phyloP scores from a whole-genome alignment of 2,329 filamentous ascomycete genomes.

The Diaporthe batatas region DNA sequence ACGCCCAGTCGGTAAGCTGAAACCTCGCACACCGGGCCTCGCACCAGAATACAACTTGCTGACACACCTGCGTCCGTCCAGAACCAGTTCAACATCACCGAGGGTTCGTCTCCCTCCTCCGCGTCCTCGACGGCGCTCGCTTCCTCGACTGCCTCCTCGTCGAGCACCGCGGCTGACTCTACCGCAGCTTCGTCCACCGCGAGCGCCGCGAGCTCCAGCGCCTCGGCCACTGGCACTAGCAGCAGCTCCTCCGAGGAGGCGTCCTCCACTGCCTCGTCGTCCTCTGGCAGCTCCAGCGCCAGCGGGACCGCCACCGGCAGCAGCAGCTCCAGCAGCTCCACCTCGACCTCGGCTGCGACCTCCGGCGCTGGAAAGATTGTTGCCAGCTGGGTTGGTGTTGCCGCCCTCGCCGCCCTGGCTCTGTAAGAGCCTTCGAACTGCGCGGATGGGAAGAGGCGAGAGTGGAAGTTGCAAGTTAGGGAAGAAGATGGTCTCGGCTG shows the following conservation, averaged over 20 bases:
- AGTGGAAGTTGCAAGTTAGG: not conserved
- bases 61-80: constrained; percentile 8
- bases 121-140: constrained; percentile 26
- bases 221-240: constrained; percentile 29
- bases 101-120: constrained; percentile 35
- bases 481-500: not conserved
- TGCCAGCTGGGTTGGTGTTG: constrained; percentile 38
- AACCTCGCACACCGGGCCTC: not conserved
- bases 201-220: not conserved
- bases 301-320: constrained; percentile 4
- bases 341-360: constrained; percentile 26
- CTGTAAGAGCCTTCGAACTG: constrained; percentile 22
- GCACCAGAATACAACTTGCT: not conserved
- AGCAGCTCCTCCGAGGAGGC: constrained; percentile 19
- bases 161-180: constrained; percentile 12
- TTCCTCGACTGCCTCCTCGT: constrained; percentile 21
- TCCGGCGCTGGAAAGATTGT: constrained; percentile 40
- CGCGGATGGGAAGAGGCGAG: not conserved
- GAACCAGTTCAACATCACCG: constrained; percentile 42
- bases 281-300: constrained; percentile 16
- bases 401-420: constrained; percentile 39
- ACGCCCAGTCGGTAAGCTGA: constrained; percentile 42
- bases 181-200: constrained; percentile 28
- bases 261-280: not conserved
- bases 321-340: constrained; percentile 12